Evolutionary conservation across 208 protist species (phyloP).

Genomic region (Acanthamoeba castellanii): DNA sequence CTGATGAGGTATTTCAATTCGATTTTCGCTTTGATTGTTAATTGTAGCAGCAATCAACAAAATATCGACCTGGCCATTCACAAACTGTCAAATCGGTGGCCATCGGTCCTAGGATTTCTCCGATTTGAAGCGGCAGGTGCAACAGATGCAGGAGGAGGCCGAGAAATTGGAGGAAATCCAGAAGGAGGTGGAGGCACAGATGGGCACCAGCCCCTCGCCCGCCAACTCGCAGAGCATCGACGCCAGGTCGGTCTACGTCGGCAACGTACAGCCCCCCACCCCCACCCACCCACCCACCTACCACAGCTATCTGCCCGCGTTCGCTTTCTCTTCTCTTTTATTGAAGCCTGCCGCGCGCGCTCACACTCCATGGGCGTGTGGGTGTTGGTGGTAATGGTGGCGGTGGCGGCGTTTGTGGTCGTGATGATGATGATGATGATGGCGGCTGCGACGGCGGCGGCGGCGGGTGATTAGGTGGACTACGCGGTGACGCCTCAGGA

Average conservation of each 20-base stretch:
- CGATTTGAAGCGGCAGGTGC: slow-evolving; percentile 46
- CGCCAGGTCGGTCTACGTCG: slow-evolving; percentile 82
- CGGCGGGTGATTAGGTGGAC: slow-evolving; percentile 75
- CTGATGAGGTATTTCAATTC: not conserved
- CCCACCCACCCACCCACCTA: too few species aligned
- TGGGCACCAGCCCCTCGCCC: not conserved
- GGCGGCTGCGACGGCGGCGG: too few species aligned
- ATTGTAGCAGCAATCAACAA: too few species aligned
- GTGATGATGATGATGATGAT: too few species aligned
- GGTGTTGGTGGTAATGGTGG: too few species aligned
- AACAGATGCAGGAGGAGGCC: slow-evolving; percentile 45
- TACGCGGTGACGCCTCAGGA: slow-evolving; percentile 83
- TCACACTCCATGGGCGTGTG: not conserved
- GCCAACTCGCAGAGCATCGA: slow-evolving; percentile 75
- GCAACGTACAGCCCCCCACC: slow-evolving; percentile 83
- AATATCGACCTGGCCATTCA: too few species aligned
- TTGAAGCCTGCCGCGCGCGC: not conserved
- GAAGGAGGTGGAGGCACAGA: slow-evolving; percentile 59
- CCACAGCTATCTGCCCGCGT: not conserved
- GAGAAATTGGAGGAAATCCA: slow-evolving; percentile 60
- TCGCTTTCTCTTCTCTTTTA: not conserved
- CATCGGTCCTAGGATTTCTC: slow-evolving; percentile 4
- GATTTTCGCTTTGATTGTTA: not conserved
- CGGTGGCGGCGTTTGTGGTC: too few species aligned
- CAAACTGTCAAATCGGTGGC: too few species aligned